phyloP scores from a whole-genome alignment of 164 flowering plant species.

The Nymphaea thermarum region DNA sequence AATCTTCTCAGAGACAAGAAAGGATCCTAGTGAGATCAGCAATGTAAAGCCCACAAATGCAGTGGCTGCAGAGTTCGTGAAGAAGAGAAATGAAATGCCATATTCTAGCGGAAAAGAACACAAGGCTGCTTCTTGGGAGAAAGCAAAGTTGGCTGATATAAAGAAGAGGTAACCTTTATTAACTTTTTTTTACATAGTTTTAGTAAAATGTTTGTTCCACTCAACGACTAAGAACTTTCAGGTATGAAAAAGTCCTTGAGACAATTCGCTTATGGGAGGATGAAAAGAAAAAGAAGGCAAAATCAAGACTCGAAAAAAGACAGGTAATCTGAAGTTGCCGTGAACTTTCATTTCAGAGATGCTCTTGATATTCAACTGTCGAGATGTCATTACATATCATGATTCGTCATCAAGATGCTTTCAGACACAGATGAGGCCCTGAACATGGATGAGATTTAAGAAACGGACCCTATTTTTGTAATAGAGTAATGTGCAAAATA shows the following conservation, averaged over 20 bases:
- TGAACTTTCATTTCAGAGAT: too few relatives aligned
- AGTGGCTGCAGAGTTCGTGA: neutral
- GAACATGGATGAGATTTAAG: too few relatives aligned
- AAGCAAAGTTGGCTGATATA: slow-evolving; percentile 32
- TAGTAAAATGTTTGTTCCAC: neutral
- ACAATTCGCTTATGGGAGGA: slow-evolving; percentile 52
- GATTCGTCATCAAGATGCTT: too few relatives aligned
- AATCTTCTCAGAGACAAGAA: slow-evolving; percentile 5
- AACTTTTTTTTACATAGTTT: neutral
- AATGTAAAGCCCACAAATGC: neutral
- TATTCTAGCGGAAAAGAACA: neutral
- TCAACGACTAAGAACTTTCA: slow-evolving; percentile 15
- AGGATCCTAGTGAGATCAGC: neutral
- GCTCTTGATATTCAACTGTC: too few relatives aligned
- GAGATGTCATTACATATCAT: too few relatives aligned
- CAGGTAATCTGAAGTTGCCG: slow-evolving; percentile 26
- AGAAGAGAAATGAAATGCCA: neutral
- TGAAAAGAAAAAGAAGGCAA: slow-evolving; percentile 44
- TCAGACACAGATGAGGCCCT: too few relatives aligned
- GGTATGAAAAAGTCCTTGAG: slow-evolving; percentile 41
- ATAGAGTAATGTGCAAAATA: too few relatives aligned
- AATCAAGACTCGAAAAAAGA: slow-evolving; percentile 27
- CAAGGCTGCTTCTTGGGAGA: slow-evolving; percentile 43
- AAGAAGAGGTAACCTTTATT: slow-evolving; percentile 27
- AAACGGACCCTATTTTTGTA: too few relatives aligned